phyloP scores from a whole-genome alignment of 2,329 filamentous ascomycete genomes.

The Neocucurbitaria cava region DNA sequence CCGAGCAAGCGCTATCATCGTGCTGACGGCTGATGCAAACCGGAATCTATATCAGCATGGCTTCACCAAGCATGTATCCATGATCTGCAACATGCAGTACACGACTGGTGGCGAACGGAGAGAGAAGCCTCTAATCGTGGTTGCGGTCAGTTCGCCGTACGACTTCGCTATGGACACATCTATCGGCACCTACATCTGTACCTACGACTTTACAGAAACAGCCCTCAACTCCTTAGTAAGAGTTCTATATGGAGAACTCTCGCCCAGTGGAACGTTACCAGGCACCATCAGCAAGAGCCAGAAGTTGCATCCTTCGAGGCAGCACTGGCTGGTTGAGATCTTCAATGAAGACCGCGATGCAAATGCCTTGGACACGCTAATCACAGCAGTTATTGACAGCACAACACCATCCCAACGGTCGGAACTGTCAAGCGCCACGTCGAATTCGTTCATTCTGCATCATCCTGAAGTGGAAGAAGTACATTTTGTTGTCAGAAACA shows the following conservation, averaged over 20 bases:
- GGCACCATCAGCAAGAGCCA: slow-evolving; percentile 85
- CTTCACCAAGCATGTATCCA: slow-evolving; percentile 94
- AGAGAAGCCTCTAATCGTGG: slow-evolving; percentile 86
- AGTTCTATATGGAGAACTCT: slow-evolving; percentile 78
- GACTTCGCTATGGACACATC: slow-evolving; percentile 93
- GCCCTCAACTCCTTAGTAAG: slow-evolving; percentile 85
- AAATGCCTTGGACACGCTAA: slow-evolving; percentile 74
- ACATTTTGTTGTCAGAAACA: slow-evolving; percentile 93
- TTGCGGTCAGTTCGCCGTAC: slow-evolving; percentile 93
- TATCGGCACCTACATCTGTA: slow-evolving; percentile 92
- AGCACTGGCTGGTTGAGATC: slow-evolving; percentile 92
- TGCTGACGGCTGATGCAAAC: slow-evolving; percentile 92
- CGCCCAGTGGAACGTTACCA: slow-evolving; percentile 63
- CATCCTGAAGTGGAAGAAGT: slow-evolving; percentile 75
- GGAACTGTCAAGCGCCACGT: slow-evolving; percentile 71
- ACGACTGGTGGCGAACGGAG: slow-evolving; percentile 73
- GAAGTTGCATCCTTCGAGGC: slow-evolving; percentile 85
- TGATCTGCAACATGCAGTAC: slow-evolving; percentile 86
- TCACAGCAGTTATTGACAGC: slow-evolving; percentile 72
- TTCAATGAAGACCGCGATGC: slow-evolving; percentile 83
- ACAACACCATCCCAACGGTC: slow-evolving; percentile 71
- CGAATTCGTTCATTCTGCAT: slow-evolving; percentile 77
- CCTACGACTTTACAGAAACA: slow-evolving; percentile 94
- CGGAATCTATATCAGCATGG: slow-evolving; percentile 92
- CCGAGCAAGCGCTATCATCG: slow-evolving; percentile 83